These are phyloP conservation scores for Phytophthora rubi DNA, from an alignment of 352 stramenopile species.

Conservation along the genomic window DNA sequence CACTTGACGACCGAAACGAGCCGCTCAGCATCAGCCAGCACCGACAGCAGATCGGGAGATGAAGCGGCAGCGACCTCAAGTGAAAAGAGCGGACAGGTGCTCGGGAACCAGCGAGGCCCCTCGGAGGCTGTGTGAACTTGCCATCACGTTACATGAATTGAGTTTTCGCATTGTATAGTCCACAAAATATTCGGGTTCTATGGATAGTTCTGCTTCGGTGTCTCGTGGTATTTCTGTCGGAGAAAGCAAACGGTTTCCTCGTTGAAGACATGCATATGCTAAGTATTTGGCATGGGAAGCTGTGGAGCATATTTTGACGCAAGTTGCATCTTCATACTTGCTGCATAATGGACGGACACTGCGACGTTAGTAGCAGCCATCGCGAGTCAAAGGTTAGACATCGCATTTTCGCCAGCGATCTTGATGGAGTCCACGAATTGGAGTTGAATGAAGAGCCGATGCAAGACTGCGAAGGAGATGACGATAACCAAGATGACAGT, in stretches of 20 bases:
- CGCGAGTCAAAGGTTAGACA: not conserved
- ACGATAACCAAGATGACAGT: constrained; percentile 25
- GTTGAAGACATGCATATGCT: constrained; percentile 16
- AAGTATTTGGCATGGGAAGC: constrained; percentile 10
- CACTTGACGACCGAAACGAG: constrained; percentile 25
- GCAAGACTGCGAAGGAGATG: constrained; percentile 15
- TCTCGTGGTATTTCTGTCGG: constrained; percentile 33
- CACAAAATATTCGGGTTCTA: not conserved
- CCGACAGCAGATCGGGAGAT: constrained; percentile 31
- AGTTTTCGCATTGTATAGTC: not conserved
- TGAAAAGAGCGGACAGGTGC: constrained; percentile 29
- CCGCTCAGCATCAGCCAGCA: constrained; percentile 12
- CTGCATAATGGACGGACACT: constrained; percentile 23
- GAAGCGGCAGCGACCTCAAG: constrained; percentile 14
- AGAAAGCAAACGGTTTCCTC: constrained; percentile 14
- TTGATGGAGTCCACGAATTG: not conserved
- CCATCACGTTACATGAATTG: not conserved
- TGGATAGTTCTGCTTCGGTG: not conserved
- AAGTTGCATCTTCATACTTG: constrained; percentile 1
- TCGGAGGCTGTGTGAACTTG: constrained; percentile 37
- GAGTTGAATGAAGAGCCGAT: constrained; percentile 7
- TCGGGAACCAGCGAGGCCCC: constrained; percentile 32
- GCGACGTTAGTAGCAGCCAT: not conserved
- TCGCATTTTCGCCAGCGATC: constrained; percentile 11
- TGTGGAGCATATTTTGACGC: constrained; percentile 4